Conservation (phyloP, 441 rosid genomes). For the Pelargonium fulgidum region DNA sequence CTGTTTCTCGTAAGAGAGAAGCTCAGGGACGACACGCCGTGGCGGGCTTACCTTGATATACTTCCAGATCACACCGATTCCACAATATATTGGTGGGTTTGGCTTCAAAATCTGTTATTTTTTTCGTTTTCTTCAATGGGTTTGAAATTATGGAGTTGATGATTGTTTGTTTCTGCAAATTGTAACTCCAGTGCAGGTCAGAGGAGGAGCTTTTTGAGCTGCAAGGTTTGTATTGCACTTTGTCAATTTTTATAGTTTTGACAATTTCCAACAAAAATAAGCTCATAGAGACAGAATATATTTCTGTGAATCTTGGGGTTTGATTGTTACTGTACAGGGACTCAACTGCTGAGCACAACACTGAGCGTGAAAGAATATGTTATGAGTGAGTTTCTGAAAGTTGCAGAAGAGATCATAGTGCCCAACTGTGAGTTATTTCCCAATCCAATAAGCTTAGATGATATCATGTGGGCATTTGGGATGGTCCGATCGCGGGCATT, state of each 20-base stretch:
- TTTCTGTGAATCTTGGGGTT: neutral
- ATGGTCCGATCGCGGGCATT: constrained; percentile 81
- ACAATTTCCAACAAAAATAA: neutral
- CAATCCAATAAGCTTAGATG: constrained; percentile 46
- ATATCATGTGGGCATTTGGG: constrained; percentile 87
- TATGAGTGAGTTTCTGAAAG: constrained; percentile 49
- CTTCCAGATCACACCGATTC: constrained; percentile 78
- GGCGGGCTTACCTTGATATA: constrained; percentile 77
- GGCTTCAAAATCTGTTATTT: constrained; percentile 16
- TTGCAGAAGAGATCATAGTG: constrained; percentile 50
- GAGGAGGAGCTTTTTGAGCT: constrained; percentile 88
- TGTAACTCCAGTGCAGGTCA: constrained; percentile 77
- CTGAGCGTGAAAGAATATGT: constrained; percentile 60
- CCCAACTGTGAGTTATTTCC: constrained; percentile 62
- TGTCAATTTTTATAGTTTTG: neutral
- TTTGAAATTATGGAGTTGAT: constrained; percentile 8
- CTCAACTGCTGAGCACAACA: constrained; percentile 73
- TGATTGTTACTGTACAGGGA: constrained; percentile 39
- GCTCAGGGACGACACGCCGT: constrained; percentile 46
- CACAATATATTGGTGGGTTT: constrained; percentile 77
- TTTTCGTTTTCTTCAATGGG: neutral
- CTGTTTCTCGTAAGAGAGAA: constrained; percentile 78
- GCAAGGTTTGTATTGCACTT: constrained; percentile 49
- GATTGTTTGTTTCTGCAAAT: constrained; percentile 26
- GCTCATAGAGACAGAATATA: neutral